Percentiles rank a stretch among this genome's conserved stretches.
Evolutionary conservation across 2,329 filamentous ascomycete genomes (phyloP).

Genomic region (Pestalotiopsis sp.): DNA sequence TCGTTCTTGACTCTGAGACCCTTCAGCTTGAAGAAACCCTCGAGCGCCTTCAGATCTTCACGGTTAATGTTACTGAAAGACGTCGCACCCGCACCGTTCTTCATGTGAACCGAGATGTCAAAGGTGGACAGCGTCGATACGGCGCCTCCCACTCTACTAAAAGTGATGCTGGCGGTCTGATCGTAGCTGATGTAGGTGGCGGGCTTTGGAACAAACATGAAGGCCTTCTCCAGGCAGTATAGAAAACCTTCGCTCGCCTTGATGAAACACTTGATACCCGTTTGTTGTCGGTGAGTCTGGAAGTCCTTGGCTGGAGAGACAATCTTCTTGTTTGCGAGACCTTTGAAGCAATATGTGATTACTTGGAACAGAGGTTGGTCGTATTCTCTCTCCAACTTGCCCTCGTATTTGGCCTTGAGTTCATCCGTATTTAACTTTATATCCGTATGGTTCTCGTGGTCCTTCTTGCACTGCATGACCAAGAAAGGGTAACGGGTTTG

Average conservation of each 20-base stretch:
- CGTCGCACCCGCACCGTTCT: slow-evolving; percentile 82
- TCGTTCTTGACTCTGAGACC: slow-evolving; percentile 96
- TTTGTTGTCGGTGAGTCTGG: slow-evolving; percentile 88
- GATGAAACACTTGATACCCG: slow-evolving; percentile 99
- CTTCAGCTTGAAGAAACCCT: slow-evolving; percentile 97
- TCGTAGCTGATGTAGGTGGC: slow-evolving; percentile 97
- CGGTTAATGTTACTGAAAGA: slow-evolving; percentile 99
- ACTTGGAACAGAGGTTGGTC: slow-evolving; percentile 93
- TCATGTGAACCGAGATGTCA: slow-evolving; percentile 92
- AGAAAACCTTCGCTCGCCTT: slow-evolving; percentile 98
- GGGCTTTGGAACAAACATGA: slow-evolving; percentile 98
- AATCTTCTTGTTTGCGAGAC: slow-evolving; percentile 92
- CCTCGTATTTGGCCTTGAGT: slow-evolving; percentile 82
- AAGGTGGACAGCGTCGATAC: slow-evolving; percentile 94
- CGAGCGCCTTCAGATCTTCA: slow-evolving; percentile 95
- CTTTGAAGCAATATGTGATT: slow-evolving; percentile 92
- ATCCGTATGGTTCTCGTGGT: too few relatives aligned
- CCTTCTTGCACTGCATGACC: slow-evolving; percentile 98
- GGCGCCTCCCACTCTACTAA: slow-evolving; percentile 92
- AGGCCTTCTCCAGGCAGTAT: slow-evolving; percentile 96
- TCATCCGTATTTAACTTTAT: too few relatives aligned
- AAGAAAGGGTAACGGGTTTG: slow-evolving; percentile 98
- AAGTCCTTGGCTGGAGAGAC: slow-evolving; percentile 95
- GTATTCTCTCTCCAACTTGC: slow-evolving; percentile 86
- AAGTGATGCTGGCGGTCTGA: slow-evolving; percentile 86